Percentiles rank a stretch among this genome's conserved stretches.
Evolutionary conservation across 192 early-diverging fungal genomes (phyloP).

Genomic region (Umbelopsis vinacea): DNA sequence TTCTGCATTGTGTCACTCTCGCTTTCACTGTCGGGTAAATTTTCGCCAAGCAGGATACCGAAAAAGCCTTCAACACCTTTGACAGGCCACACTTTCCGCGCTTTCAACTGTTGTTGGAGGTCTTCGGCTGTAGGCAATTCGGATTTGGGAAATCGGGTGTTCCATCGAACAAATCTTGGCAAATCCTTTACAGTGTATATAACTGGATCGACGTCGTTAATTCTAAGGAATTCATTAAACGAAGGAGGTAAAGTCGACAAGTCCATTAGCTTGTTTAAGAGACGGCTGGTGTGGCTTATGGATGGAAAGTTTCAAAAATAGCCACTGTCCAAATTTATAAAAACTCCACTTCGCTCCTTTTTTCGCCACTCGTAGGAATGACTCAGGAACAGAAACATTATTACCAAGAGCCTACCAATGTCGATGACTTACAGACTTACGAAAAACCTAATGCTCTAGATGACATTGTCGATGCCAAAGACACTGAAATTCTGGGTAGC

Average conservation of each 20-base stretch:
- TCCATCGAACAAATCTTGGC: conserved; percentile 81
- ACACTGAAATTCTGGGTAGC: conserved; percentile 4
- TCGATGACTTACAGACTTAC: conserved; percentile 31
- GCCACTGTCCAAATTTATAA: not conserved
- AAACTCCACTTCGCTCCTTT: too few relatives aligned
- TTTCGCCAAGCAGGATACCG: conserved; percentile 42
- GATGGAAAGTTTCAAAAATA: not conserved
- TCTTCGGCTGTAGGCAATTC: conserved; percentile 45
- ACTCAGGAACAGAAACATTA: conserved; percentile 9
- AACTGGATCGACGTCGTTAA: conserved; percentile 68
- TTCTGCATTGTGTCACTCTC: conserved; percentile 37
- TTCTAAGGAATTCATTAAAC: conserved; percentile 70
- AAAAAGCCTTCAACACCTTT: conserved; percentile 66
- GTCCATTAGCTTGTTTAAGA: not conserved
- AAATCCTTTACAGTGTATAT: conserved; percentile 66
- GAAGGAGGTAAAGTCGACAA: conserved; percentile 51
- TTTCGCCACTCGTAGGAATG: not conserved
- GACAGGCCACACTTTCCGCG: conserved; percentile 48
- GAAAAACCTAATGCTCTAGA: conserved; percentile 41
- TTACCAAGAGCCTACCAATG: conserved; percentile 26
- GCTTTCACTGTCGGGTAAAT: conserved; percentile 44
- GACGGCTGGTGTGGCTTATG: not conserved
- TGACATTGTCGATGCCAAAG: not conserved
- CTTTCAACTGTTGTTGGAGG: conserved; percentile 52
- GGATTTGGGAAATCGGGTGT: conserved; percentile 41